Conservation (phyloP, 176 grass and related monocot species). For the Guadua angustifolia region DNA sequence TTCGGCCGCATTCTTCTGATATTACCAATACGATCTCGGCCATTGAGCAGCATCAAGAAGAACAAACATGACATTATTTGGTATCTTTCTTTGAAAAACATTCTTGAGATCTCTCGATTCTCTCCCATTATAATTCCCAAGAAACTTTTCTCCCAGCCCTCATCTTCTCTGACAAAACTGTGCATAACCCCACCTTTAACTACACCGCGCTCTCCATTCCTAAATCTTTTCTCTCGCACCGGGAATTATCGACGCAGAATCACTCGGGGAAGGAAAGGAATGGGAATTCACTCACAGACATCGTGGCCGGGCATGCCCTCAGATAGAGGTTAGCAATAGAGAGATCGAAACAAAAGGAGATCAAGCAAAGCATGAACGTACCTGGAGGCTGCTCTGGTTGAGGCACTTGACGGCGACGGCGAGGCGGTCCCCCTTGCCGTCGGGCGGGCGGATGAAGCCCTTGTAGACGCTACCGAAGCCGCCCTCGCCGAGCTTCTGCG, state of each 20-base stretch:
- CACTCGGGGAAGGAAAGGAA: not conserved
- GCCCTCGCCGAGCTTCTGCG: constrained; percentile 87
- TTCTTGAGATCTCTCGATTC: not conserved
- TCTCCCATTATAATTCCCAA: not conserved
- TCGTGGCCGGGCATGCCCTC: not conserved
- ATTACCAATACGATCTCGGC: not conserved
- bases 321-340: not conserved
- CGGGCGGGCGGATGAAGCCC: constrained; percentile 56
- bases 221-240: not conserved
- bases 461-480: constrained; percentile 92
- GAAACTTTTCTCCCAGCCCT: not conserved
- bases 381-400: constrained; percentile 82
- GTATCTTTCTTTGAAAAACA: not conserved
- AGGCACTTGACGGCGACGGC: constrained; percentile 81
- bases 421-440: constrained; percentile 62
- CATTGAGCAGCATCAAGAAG: not conserved
- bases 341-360: not conserved
- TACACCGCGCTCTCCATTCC: no score
- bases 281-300: not conserved
- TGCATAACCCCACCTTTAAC: not conserved
- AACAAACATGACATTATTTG: not conserved
- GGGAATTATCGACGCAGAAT: not conserved
- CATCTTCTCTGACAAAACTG: not conserved
- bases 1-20: not conserved
- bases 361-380: constrained; percentile 2